Percentiles rank a stretch among this genome's conserved stretches.
phyloP scores from a whole-genome alignment of 148 eudicot genomes.

The Fagopyrum tataricum region DNA sequence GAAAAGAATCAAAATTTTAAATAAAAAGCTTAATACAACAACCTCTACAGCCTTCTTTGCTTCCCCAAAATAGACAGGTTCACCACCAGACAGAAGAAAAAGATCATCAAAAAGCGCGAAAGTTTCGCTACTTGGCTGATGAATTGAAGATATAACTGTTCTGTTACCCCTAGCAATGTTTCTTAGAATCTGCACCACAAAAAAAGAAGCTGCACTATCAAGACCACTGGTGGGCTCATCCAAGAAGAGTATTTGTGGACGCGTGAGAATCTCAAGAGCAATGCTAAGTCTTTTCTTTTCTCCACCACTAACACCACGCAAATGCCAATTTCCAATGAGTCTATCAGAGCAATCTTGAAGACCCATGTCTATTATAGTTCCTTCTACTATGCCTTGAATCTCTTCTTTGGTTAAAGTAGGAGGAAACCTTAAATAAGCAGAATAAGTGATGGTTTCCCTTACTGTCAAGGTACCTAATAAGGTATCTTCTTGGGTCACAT shows the following conservation, averaged over 20 bases:
- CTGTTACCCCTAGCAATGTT: conserved; percentile 59
- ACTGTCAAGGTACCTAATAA: conserved; percentile 61
- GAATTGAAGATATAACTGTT: conserved; percentile 68
- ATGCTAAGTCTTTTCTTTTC: conserved; percentile 76
- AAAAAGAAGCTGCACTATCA: conserved; percentile 83
- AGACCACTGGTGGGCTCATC: conserved; percentile 91
- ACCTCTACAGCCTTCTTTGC: conserved; percentile 62
- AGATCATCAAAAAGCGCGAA: conserved; percentile 85
- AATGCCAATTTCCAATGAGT: conserved; percentile 71
- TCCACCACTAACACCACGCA: conserved; percentile 81
- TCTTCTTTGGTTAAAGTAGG: conserved; percentile 36
- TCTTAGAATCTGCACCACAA: conserved; percentile 70
- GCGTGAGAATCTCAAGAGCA: conserved; percentile 60
- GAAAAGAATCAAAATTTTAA: background rate
- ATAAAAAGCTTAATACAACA: background rate
- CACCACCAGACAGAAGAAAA: conserved; percentile 62
- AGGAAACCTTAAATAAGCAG: conserved; percentile 75
- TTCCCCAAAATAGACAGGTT: conserved; percentile 68
- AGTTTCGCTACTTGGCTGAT: conserved; percentile 86
- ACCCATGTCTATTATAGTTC: conserved; percentile 67
- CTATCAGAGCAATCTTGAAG: conserved; percentile 71
- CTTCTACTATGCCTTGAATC: conserved; percentile 46
- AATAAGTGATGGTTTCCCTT: conserved; percentile 61
- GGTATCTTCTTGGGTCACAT: conserved; percentile 76
- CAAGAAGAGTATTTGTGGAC: conserved; percentile 64